phyloP scores from a whole-genome alignment of 139 green algal species.

The Coccomyxa sp. region DNA sequence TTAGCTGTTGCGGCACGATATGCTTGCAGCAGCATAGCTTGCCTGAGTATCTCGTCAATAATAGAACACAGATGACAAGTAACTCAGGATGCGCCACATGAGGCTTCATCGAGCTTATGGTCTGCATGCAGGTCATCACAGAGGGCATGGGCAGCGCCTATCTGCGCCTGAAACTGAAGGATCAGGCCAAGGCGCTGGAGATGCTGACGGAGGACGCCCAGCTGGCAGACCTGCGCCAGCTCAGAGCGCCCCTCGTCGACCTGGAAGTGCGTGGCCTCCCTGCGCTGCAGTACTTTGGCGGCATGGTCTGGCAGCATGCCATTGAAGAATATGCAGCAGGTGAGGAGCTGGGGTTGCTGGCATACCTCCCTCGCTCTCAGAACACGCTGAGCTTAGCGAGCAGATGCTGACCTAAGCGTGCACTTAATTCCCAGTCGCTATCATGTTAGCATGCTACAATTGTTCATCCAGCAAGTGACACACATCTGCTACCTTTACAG shows the following conservation, averaged over 20 bases:
- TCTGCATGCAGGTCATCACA: conserved; percentile 58
- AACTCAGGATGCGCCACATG: too few relatives aligned
- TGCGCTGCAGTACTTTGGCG: conserved; percentile 83
- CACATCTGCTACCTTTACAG: too few relatives aligned
- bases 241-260: conserved; percentile 88
- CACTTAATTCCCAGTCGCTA: too few relatives aligned
- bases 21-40: too few relatives aligned
- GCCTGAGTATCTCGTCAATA: too few relatives aligned
- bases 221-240: conserved; percentile 53
- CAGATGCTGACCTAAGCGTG: background rate
- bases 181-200: conserved; percentile 81
- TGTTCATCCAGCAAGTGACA: too few relatives aligned
- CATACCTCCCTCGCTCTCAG: too few relatives aligned
- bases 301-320: conserved; percentile 54
- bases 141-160: conserved; percentile 54
- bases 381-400: background rate
- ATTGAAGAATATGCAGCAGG: conserved; percentile 23
- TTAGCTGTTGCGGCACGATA: too few relatives aligned
- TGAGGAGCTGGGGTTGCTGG: too few relatives aligned
- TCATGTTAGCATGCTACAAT: too few relatives aligned
- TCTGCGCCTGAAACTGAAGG: conserved; percentile 74
- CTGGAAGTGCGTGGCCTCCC: conserved; percentile 88
- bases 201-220: conserved; percentile 61
- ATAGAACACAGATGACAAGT: too few relatives aligned
- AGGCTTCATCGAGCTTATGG: too few relatives aligned